phyloP scores from a whole-genome alignment of 805 yeast species.

The Suhomyces tanzawaensis region DNA sequence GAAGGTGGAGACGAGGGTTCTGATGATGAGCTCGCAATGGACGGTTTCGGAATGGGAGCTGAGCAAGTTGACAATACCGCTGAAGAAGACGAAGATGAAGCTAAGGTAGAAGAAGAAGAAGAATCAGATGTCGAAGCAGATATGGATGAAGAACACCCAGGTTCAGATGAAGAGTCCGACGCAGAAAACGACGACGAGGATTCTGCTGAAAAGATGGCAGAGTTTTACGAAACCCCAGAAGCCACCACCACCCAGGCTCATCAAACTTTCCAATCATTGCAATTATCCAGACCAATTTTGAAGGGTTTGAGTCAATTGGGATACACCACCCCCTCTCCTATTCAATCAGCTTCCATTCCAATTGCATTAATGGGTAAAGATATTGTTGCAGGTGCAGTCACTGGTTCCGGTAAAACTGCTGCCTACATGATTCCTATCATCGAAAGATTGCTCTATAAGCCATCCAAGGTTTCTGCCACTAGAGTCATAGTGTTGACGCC shows the following conservation, averaged over 20 bases:
- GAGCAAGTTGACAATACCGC: slow-evolving; percentile 25
- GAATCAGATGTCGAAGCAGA: slow-evolving; percentile 20
- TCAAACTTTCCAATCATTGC: slow-evolving; percentile 68
- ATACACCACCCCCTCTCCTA: slow-evolving; percentile 86
- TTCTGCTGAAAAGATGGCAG: slow-evolving; percentile 78
- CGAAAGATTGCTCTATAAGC: slow-evolving; percentile 87
- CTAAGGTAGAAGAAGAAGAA: slow-evolving; percentile 31
- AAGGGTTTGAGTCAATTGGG: slow-evolving; percentile 81
- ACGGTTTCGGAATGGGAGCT: slow-evolving; percentile 48
- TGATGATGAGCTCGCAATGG: slow-evolving; percentile 42
- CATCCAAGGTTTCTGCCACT: slow-evolving; percentile 80
- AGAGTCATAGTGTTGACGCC: slow-evolving; percentile 91
- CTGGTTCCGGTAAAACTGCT: slow-evolving; percentile 99
- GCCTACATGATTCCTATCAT: slow-evolving; percentile 96
- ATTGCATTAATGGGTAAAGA: slow-evolving; percentile 92
- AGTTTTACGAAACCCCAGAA: slow-evolving; percentile 67
- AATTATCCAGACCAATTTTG: slow-evolving; percentile 85
- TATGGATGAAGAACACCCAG: slow-evolving; percentile 14
- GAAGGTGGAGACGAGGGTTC: slow-evolving; percentile 27
- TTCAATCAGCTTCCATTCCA: slow-evolving; percentile 92
- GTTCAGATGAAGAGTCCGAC: slow-evolving; percentile 8
- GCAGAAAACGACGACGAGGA: slow-evolving; percentile 50
- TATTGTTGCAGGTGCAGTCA: slow-evolving; percentile 97
- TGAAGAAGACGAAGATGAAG: slow-evolving; percentile 30
- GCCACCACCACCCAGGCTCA: slow-evolving; percentile 44